These are phyloP conservation scores for Calocera viscosa DNA, from an alignment of 768 basidiomycete species.

Conservation along the genomic window DNA sequence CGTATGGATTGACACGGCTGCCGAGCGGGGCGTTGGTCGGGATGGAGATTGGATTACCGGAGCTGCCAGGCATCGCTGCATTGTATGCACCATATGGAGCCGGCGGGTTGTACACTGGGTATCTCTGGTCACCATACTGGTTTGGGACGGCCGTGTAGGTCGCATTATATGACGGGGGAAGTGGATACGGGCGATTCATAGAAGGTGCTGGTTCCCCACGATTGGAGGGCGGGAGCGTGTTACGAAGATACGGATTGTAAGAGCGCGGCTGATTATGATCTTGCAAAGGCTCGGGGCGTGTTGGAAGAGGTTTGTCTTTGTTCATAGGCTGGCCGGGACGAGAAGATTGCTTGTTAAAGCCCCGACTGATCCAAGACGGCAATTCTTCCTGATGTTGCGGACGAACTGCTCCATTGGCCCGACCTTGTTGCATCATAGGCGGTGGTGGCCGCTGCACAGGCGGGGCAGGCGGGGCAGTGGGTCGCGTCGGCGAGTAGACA, in stretches of 20 bases:
- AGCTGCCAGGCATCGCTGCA: not conserved
- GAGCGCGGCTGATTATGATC: not conserved
- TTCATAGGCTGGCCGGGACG: not conserved
- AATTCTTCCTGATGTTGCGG: not conserved
- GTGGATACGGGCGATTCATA: too few species aligned
- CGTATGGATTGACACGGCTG: not conserved
- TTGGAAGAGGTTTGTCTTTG: not conserved
- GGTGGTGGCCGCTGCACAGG: not conserved
- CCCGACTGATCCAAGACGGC: not conserved
- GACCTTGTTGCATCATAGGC: not conserved
- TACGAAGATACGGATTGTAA: constrained; percentile 1
- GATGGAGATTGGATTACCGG: not conserved
- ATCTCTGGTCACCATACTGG: too few species aligned
- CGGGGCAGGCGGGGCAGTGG: not conserved
- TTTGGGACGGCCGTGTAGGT: too few species aligned
- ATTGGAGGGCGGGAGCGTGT: not conserved
- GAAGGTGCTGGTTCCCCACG: not conserved
- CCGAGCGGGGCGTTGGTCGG: not conserved
- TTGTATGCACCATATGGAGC: not conserved
- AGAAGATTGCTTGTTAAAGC: not conserved
- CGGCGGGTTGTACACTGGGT: not conserved
- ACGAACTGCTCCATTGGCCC: not conserved
- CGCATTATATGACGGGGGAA: too few species aligned
- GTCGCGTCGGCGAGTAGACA: too few species aligned
- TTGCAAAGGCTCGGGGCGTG: not conserved